Percentiles rank a stretch among this genome's conserved stretches.
Evolutionary conservation across 148 eudicot species (phyloP).

Genomic region (Simmondsia chinensis): DNA sequence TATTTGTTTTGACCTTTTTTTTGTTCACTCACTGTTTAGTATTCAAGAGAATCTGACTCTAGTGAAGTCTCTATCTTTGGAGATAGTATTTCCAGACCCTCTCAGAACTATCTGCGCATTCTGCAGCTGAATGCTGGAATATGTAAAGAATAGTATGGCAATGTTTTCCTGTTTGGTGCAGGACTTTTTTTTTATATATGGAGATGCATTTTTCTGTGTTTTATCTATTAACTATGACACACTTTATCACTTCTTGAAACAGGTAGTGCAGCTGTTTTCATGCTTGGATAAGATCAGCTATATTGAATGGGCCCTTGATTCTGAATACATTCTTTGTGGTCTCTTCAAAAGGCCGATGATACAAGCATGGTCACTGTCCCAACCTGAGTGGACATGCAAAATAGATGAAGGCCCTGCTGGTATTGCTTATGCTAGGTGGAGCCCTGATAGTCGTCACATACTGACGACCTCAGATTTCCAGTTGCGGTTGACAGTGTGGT

Average conservation of each 20-base stretch:
- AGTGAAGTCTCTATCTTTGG: too few relatives aligned
- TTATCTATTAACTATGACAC: not conserved
- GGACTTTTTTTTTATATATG: too few relatives aligned
- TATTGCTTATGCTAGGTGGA: conserved; percentile 97
- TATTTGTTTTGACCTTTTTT: too few relatives aligned
- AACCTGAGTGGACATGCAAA: conserved; percentile 99
- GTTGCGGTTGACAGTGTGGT: conserved; percentile 87
- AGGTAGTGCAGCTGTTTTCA: conserved; percentile 91
- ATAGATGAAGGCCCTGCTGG: conserved; percentile 99
- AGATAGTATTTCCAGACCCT: too few relatives aligned
- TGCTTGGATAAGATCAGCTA: conserved; percentile 91
- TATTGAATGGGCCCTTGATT: conserved; percentile 96
- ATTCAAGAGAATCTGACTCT: too few relatives aligned
- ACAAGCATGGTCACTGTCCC: conserved; percentile 92
- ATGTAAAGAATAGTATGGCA: too few relatives aligned
- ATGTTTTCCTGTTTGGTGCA: too few relatives aligned
- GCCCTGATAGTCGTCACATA: conserved; percentile 99
- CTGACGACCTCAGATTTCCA: conserved; percentile 96
- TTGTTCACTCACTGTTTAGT: too few relatives aligned
- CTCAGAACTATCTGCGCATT: too few relatives aligned
- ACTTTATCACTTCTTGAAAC: not conserved
- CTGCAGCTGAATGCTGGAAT: not conserved
- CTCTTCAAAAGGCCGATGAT: conserved; percentile 82
- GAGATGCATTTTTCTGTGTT: too few relatives aligned
- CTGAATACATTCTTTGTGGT: conserved; percentile 92